Evolutionary conservation across 2,329 filamentous ascomycete species (phyloP).

Genomic region (Colletotrichum acutatum): DNA sequence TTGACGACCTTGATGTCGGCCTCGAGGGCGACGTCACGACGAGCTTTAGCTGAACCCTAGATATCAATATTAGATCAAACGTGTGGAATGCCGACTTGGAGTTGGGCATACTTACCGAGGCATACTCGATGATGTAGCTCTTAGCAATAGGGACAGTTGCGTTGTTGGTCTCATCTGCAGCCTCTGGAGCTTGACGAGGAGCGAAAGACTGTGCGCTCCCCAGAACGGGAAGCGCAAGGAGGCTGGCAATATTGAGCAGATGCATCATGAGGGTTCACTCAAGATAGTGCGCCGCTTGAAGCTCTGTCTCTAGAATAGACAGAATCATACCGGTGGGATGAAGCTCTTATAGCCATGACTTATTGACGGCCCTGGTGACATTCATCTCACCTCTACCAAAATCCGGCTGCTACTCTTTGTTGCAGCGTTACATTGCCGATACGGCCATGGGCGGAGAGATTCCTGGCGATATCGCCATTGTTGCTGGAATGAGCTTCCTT

Average conservation of each 20-base stretch:
- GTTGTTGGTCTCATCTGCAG: slow-evolving; percentile 10
- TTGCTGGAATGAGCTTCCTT: slow-evolving; percentile 25
- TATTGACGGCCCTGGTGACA: background rate
- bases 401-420: background rate
- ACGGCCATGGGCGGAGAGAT: slow-evolving; percentile 5
- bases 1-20: slow-evolving; percentile 29
- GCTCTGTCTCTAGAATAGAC: background rate
- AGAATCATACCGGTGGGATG: background rate
- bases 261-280: slow-evolving; percentile 1
- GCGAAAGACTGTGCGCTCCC: background rate
- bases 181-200: slow-evolving; percentile 14
- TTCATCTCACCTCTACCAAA: background rate
- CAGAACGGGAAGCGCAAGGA: slow-evolving; percentile 23
- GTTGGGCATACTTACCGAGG: background rate
- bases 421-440: slow-evolving; percentile 29
- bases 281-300: background rate
- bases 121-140: slow-evolving; percentile 36
- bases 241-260: background rate
- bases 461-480: slow-evolving; percentile 27
- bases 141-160: slow-evolving; percentile 26
- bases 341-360: background rate
- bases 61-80: background rate
- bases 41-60: slow-evolving; percentile 24
- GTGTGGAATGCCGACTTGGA: background rate
- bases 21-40: slow-evolving; percentile 16